Percentiles rank a stretch among this genome's conserved stretches.
Evolutionary conservation across 2,329 filamentous ascomycete genomes (phyloP).

Genomic region (Fusarium verrucosum): DNA sequence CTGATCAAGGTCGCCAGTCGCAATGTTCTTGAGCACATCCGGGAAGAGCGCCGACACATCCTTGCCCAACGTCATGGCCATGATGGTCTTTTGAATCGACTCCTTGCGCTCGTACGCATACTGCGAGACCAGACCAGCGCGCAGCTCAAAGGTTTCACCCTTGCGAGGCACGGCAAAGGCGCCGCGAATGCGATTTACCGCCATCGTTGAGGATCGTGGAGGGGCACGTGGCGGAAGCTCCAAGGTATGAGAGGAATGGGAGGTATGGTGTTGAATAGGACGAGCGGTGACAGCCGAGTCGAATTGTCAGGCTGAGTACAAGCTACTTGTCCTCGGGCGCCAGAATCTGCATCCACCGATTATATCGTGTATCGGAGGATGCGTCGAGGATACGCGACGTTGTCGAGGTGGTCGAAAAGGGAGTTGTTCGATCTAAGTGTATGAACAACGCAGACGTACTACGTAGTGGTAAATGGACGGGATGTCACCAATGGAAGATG

Average conservation of each 20-base stretch:
- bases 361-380: conserved; percentile 18
- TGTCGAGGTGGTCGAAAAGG: conserved; percentile 26
- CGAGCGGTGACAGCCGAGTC: conserved; percentile 38
- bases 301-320: conserved; percentile 23
- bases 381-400: conserved; percentile 18
- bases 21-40: conserved; percentile 98
- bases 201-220: conserved; percentile 67
- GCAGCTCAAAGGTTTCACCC: conserved; percentile 97
- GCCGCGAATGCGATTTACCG: conserved; percentile 94
- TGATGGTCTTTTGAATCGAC: conserved; percentile 99
- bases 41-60: conserved; percentile 97
- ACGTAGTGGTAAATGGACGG: too few species aligned
- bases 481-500: conserved; percentile 38
- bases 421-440: conserved; percentile 27
- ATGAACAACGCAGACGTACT: conserved; percentile 36
- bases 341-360: conserved; percentile 34
- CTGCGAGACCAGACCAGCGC: conserved; percentile 94
- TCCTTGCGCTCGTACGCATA: conserved; percentile 99
- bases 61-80: conserved; percentile 99
- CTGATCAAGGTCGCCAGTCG: conserved; percentile 91
- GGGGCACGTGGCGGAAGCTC: conserved; percentile 33
- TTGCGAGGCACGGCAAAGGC: conserved; percentile 94
- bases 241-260: conserved; percentile 8
- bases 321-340: conserved; percentile 22
- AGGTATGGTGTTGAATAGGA: conserved; percentile 10